These are phyloP conservation scores for Shiraia sp. DNA, from an alignment of 2,329 filamentous ascomycete species.

Conservation along the genomic window DNA sequence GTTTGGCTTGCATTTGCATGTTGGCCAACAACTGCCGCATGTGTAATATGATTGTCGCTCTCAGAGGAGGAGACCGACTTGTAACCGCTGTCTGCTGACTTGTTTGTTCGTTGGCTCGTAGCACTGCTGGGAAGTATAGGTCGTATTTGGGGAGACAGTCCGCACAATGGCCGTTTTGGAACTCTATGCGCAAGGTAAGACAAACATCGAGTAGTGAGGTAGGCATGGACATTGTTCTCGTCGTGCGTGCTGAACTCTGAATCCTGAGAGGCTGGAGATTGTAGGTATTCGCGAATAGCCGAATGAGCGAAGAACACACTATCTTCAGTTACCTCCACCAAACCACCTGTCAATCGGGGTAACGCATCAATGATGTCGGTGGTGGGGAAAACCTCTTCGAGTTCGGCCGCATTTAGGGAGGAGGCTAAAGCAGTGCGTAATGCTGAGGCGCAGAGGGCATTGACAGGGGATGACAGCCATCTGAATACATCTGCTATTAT, in stretches of 20 bases:
- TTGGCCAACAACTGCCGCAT: constrained; percentile 1
- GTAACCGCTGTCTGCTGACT: constrained; percentile 38
- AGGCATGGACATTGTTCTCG: constrained; percentile 28
- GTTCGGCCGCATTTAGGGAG: constrained; percentile 5
- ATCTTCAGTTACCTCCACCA: constrained; percentile 24
- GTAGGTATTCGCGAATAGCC: constrained; percentile 31
- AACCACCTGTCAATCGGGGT: constrained; percentile 27
- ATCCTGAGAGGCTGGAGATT: constrained; percentile 15
- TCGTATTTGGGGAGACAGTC: constrained; percentile 14
- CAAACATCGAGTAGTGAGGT: constrained; percentile 33
- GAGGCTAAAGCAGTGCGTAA: constrained; percentile 25
- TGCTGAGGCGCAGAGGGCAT: constrained; percentile 20
- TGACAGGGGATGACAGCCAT: constrained; percentile 31
- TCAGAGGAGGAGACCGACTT: constrained; percentile 33
- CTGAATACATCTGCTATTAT: constrained; percentile 27
- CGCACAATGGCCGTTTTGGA: constrained; percentile 29
- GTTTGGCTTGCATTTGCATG: constrained; percentile 4
- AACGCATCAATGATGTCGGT: constrained; percentile 19
- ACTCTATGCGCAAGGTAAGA: constrained; percentile 32
- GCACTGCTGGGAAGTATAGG: constrained; percentile 18
- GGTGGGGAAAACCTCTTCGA: not conserved
- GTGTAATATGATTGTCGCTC: constrained; percentile 12
- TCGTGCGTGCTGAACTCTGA: constrained; percentile 30
- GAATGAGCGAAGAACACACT: constrained; percentile 27
- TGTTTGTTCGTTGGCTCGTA: constrained; percentile 27